Base-by-base conservation (phyloP, 2,329 filamentous ascomycete species). In the Apiospora hydei region DNA sequence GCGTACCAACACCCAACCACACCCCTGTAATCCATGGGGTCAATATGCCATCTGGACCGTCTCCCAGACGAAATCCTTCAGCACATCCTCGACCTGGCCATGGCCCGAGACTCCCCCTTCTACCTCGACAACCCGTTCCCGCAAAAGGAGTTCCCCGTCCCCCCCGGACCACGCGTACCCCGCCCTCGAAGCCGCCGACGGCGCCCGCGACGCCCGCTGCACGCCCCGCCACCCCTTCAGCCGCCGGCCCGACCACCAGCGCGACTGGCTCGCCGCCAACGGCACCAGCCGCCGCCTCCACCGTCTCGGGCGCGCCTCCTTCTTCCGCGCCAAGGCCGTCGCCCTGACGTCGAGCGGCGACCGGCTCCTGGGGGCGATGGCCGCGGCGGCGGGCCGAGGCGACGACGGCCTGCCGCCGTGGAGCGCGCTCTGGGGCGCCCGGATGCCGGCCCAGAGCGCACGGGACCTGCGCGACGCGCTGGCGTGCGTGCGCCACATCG, bases 31-130 rank as follows among this genome's bases (percentile, higher is more conserved):
- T 1, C 11, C 51, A 53, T 30, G 51, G 0, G 8, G 5, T n/a
- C 57, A 18, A 51, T 11, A 13, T 53, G 51, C 24, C 14, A 16
- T 11, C 1, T 53, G 4, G 71, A 73, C 67, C 43, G 71, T 38
- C 41, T 73, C 8, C 71, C 72, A 30, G 71, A 72, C 53, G 72
- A 73, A 21, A 71, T 72, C 49, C 71, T 73, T 8, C 64, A 69
- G 1, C n/a, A 53, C 38, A 73, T 71, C 10, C 49, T 73, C 34
- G 46, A 67, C 11, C n/a, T 67, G 18, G 69, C 69, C 18, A 72
- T 72, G 71, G 24, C 34, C 6, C n/a, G 26, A 14, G 53, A 69
- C 11, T 21, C 24, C 13, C 47, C 53, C 11, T 67, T 73, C 41
- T 71, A 64, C 43, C 61, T 68, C 2, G 72, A 73, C 4, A 13